A percentile compares a stretch with the other conserved stretches of the same genome.
Evolutionary conservation across 2,329 filamentous ascomycete genomes (phyloP).

Genomic region (Paracorniculantispora psalliotae): DNA sequence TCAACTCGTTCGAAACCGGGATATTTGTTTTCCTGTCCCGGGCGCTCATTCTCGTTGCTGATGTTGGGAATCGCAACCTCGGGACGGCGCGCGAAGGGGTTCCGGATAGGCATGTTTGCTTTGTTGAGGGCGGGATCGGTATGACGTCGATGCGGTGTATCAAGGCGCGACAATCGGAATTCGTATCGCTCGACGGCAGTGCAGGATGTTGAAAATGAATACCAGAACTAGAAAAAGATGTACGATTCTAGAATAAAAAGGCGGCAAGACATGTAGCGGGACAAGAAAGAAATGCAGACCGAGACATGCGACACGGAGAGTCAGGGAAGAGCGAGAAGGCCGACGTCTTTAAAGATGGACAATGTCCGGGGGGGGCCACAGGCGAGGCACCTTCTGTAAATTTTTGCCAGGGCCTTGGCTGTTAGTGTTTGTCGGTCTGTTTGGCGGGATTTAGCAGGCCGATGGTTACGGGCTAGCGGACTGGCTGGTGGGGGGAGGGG

Average conservation of each 20-base stretch:
- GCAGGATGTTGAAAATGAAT: background rate
- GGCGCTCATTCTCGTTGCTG: constrained; percentile 53
- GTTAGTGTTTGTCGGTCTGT: background rate
- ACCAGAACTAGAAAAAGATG: background rate
- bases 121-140: background rate
- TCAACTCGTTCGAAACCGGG: constrained; percentile 57
- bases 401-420: background rate
- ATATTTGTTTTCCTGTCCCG: constrained; percentile 30
- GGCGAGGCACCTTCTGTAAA: background rate
- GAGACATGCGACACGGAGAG: background rate
- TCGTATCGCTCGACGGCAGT: background rate
- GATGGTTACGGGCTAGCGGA: background rate
- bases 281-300: background rate
- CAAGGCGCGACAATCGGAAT: background rate
- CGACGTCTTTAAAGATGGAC: background rate
- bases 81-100: constrained; percentile 61
- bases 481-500: background rate
- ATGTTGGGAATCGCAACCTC: constrained; percentile 36
- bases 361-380: background rate
- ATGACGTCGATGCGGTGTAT: constrained; percentile 6
- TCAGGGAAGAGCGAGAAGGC: background rate
- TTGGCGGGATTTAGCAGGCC: background rate
- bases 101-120: constrained; percentile 62
- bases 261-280: background rate
- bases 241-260: background rate